Conservation (phyloP, 2,329 filamentous ascomycete genomes). For the Hyphodiscus sp. region DNA sequence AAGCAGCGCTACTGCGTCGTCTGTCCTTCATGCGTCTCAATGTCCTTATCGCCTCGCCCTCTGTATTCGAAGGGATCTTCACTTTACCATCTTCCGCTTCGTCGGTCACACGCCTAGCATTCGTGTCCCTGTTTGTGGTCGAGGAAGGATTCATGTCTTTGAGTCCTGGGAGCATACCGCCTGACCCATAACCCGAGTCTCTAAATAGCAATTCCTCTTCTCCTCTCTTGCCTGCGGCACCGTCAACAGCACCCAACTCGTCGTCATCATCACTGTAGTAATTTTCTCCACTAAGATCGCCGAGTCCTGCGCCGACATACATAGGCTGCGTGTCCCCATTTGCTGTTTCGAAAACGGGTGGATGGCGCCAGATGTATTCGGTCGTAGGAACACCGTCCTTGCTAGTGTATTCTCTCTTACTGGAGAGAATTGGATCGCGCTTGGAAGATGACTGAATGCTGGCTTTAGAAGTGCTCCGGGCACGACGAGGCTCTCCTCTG, state of each 20-base stretch:
- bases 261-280: constrained; percentile 10
- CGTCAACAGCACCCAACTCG: not conserved
- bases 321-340: constrained; percentile 8
- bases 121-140: not conserved
- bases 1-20: not conserved
- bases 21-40: not conserved
- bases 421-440: constrained; percentile 17
- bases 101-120: not conserved
- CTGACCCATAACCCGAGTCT: constrained; percentile 17
- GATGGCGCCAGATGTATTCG: constrained; percentile 26
- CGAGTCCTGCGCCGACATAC: constrained; percentile 10
- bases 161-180: constrained; percentile 17
- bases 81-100: not conserved
- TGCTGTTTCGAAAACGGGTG: constrained; percentile 19
- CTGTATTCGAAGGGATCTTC: not conserved
- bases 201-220: constrained; percentile 15
- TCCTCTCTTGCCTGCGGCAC: not conserved
- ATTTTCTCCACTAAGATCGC: constrained; percentile 1
- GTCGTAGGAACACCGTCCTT: constrained; percentile 19
- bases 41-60: not conserved
- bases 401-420: constrained; percentile 21
- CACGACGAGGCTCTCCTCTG: constrained; percentile 6
- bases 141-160: constrained; percentile 1
- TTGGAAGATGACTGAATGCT: not conserved
- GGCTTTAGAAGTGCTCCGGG: constrained; percentile 2